phyloP scores from a whole-genome alignment of 2,329 filamentous ascomycete genomes.

The Pestalotiopsis sp. region DNA sequence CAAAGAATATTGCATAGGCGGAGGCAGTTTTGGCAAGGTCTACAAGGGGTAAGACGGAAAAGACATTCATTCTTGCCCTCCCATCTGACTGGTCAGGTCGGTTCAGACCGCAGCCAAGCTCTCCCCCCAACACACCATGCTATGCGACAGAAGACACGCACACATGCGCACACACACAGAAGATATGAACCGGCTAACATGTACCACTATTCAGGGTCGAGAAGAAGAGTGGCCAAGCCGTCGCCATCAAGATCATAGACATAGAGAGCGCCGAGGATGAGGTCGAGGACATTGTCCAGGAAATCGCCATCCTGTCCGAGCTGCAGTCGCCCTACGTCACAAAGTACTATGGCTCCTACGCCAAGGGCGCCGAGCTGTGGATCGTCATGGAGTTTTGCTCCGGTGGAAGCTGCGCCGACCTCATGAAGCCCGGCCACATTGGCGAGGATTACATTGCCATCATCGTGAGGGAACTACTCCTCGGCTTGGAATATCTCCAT shows the following conservation, averaged over 20 bases:
- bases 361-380: constrained; percentile 95
- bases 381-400: constrained; percentile 99
- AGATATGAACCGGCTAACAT: constrained; percentile 10
- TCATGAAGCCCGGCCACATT: constrained; percentile 91
- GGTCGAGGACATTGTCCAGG: constrained; percentile 98
- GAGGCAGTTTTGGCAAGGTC: constrained; percentile 97
- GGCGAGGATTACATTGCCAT: constrained; percentile 97
- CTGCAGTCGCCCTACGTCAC: constrained; percentile 96
- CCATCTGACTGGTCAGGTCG: not conserved
- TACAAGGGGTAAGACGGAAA: constrained; percentile 82
- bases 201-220: constrained; percentile 64
- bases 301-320: constrained; percentile 96
- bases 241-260: constrained; percentile 98
- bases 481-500: constrained; percentile 91
- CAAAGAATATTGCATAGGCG: constrained; percentile 92
- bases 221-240: constrained; percentile 86
- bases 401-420: constrained; percentile 90
- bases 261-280: constrained; percentile 99
- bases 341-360: constrained; percentile 95
- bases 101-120: not conserved
- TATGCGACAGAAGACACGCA: not conserved
- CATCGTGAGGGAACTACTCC: constrained; percentile 83
- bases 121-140: not conserved
- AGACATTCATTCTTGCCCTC: constrained; percentile 9
- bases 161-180: not conserved